Conservation (phyloP, 305 asterid genomes). For the Rubia tinctorum region DNA sequence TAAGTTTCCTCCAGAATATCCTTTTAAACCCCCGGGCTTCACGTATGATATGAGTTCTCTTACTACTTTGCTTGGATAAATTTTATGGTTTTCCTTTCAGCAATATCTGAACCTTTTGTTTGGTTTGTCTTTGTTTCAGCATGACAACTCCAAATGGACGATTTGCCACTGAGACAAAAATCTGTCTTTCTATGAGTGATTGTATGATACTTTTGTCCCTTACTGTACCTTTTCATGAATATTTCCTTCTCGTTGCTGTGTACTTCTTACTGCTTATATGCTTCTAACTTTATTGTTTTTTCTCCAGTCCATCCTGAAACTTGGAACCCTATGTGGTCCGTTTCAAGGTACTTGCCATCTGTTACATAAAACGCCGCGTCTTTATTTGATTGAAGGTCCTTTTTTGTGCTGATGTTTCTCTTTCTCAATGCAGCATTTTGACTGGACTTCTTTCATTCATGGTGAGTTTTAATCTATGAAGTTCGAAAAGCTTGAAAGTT, state of each 20-base stretch:
- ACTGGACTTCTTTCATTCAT: slow-evolving; percentile 96
- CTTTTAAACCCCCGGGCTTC: slow-evolving; percentile 93
- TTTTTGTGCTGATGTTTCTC: slow-evolving; percentile 16
- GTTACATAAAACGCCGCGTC: background rate
- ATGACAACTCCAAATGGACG: slow-evolving; percentile 88
- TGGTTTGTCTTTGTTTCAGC: slow-evolving; percentile 27
- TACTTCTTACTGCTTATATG: background rate
- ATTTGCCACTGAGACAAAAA: slow-evolving; percentile 84
- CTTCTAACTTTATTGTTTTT: background rate
- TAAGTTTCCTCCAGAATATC: slow-evolving; percentile 96
- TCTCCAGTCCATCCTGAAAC: slow-evolving; percentile 50
- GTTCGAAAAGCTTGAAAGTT: background rate
- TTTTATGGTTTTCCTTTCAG: slow-evolving; percentile 10
- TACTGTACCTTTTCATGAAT: slow-evolving; percentile 3
- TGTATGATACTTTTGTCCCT: slow-evolving; percentile 30
- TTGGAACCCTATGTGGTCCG: slow-evolving; percentile 62
- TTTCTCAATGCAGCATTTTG: slow-evolving; percentile 71
- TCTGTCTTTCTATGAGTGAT: slow-evolving; percentile 92
- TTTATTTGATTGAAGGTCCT: slow-evolving; percentile 15
- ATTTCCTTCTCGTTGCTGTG: background rate
- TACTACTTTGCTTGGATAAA: slow-evolving; percentile 8
- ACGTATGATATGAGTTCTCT: slow-evolving; percentile 38
- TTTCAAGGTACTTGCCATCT: slow-evolving; percentile 38
- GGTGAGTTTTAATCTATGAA: slow-evolving; percentile 48
- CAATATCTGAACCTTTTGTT: background rate